Evolutionary conservation across 2,329 filamentous ascomycete species (phyloP).

Genomic region (Fusarium veterinarium): DNA sequence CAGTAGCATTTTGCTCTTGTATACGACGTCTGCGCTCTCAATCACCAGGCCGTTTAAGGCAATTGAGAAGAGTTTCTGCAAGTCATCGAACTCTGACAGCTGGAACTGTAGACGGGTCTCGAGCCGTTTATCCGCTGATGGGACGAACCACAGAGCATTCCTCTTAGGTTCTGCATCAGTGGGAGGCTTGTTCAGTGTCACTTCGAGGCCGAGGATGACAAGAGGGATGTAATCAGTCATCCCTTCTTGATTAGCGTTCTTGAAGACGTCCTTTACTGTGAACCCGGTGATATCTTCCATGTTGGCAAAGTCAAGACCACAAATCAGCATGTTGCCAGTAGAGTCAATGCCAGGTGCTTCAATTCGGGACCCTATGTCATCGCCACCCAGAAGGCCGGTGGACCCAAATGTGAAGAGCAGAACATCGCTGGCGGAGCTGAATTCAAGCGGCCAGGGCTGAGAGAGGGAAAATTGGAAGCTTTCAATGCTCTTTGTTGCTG

Average conservation of each 20-base stretch:
- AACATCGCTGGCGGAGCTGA: background rate
- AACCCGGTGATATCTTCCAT: background rate
- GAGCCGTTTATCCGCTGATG: background rate
- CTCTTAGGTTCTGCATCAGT: background rate
- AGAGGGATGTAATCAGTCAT: background rate
- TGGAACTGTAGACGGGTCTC: constrained; percentile 4
- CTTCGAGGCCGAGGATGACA: background rate
- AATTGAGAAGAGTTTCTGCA: background rate
- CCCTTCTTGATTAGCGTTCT: background rate
- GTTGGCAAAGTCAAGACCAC: background rate
- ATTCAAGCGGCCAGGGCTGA: background rate
- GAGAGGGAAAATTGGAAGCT: constrained; percentile 1
- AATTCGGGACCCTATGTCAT: background rate
- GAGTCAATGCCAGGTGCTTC: background rate
- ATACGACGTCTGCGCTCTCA: background rate
- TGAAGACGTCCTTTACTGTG: background rate
- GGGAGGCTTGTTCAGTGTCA: background rate
- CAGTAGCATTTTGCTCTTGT: background rate
- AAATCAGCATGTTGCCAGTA: background rate
- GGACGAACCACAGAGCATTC: background rate
- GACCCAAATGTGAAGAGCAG: constrained; percentile 4
- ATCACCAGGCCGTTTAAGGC: background rate
- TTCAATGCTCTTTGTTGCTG: background rate
- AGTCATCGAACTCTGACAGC: background rate
- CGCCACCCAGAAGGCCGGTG: background rate